Evolutionary conservation across 148 eudicot genomes (phyloP).

Genomic region (Vaccinium macrocarpon): DNA sequence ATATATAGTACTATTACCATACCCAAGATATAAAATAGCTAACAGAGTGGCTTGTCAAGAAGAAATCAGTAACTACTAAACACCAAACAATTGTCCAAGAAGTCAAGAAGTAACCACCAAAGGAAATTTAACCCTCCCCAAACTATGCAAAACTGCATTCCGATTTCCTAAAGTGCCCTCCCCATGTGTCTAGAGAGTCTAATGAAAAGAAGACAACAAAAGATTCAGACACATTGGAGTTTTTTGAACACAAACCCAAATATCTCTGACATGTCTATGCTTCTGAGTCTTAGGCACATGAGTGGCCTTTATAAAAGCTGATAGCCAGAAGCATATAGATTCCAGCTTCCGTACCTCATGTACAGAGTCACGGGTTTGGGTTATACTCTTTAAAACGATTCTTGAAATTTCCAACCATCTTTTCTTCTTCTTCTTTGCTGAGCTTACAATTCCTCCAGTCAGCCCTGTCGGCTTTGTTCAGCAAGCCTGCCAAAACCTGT

Average conservation of each 20-base stretch:
- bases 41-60: background rate
- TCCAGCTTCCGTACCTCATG: constrained; percentile 18
- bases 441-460: constrained; percentile 95
- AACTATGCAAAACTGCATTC: background rate
- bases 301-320: background rate
- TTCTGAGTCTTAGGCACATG: background rate
- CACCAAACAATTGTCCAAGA: background rate
- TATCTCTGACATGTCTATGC: background rate
- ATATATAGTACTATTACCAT: background rate
- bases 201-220: background rate
- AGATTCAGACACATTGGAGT: background rate
- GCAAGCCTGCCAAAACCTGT: constrained; percentile 89
- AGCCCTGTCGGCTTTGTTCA: constrained; percentile 88
- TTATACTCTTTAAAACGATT: constrained; percentile 47
- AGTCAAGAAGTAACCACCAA: background rate
- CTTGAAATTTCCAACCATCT: constrained; percentile 68
- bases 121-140: background rate
- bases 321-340: background rate
- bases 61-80: background rate
- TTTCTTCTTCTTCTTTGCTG: constrained; percentile 80
- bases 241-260: background rate
- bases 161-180: background rate
- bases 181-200: background rate
- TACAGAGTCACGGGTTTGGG: constrained; percentile 32
- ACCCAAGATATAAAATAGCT: background rate